phyloP scores from a whole-genome alignment of 345 rosid genomes.

The Brassica cretica region DNA sequence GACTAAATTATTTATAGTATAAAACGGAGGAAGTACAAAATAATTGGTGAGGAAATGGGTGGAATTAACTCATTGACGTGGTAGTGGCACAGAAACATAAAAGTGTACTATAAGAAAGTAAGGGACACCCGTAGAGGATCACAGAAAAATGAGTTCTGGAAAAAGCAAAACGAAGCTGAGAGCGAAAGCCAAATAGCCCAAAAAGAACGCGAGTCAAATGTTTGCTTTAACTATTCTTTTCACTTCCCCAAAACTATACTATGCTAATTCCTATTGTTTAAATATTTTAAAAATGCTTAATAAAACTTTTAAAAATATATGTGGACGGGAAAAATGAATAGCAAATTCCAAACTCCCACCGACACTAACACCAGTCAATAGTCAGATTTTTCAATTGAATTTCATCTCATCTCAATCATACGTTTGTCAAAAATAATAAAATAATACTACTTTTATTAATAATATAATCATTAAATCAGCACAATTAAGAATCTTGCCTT shows the following conservation, averaged over 20 bases:
- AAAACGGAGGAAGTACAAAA: not conserved
- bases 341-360: slow-evolving; percentile 33
- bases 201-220: slow-evolving; percentile 38
- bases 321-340: not conserved
- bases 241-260: not conserved
- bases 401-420: slow-evolving; percentile 34
- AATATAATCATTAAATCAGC: slow-evolving; percentile 1
- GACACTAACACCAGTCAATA: slow-evolving; percentile 24
- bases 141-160: not conserved
- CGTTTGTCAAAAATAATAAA: not conserved
- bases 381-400: slow-evolving; percentile 13
- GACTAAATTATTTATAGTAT: too few relatives aligned
- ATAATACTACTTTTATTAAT: not conserved
- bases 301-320: not conserved
- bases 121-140: slow-evolving; percentile 27
- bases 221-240: not conserved
- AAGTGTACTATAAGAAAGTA: slow-evolving; percentile 21
- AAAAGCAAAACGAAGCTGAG: slow-evolving; percentile 16
- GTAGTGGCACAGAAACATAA: slow-evolving; percentile 1
- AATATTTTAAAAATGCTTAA: not conserved
- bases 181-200: slow-evolving; percentile 28
- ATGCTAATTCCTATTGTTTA: not conserved
- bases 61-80: not conserved
- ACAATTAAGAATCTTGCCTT: slow-evolving; percentile 17
- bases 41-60: slow-evolving; percentile 3